These are phyloP conservation scores for Allantophomopsis lycopodina DNA, from an alignment of 2,329 filamentous ascomycete species.

Conservation along the genomic window DNA sequence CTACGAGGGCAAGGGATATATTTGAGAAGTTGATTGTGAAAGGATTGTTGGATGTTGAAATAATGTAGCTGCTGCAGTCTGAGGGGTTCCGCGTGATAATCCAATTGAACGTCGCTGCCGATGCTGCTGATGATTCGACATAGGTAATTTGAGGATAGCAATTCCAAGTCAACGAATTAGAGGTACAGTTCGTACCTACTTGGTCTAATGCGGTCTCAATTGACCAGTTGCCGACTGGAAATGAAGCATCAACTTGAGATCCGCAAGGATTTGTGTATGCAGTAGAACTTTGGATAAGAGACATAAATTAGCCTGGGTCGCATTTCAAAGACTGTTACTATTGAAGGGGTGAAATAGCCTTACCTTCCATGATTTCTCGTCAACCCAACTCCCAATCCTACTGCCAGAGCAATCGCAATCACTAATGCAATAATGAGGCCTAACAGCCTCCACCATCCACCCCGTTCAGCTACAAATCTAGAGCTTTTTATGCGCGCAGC, in stretches of 20 bases:
- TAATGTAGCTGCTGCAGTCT: constrained; percentile 28
- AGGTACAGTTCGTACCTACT: constrained; percentile 40
- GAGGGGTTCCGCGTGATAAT: constrained; percentile 30
- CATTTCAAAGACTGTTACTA: constrained; percentile 1
- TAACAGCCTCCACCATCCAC: constrained; percentile 16
- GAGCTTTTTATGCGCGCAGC: constrained; percentile 6
- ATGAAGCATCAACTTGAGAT: constrained; percentile 16
- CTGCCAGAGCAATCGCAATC: constrained; percentile 14
- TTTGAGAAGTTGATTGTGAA: constrained; percentile 42
- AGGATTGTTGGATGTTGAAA: constrained; percentile 40
- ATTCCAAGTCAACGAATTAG: constrained; percentile 41
- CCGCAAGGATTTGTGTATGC: background rate
- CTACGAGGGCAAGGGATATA: constrained; percentile 31
- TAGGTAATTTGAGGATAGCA: constrained; percentile 45
- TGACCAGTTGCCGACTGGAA: constrained; percentile 49
- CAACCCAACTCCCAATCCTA: constrained; percentile 18
- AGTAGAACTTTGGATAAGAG: background rate
- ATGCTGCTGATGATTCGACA: constrained; percentile 21
- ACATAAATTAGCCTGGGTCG: constrained; percentile 1
- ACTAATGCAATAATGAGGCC: constrained; percentile 10
- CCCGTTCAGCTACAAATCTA: constrained; percentile 15
- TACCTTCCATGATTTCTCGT: constrained; percentile 8
- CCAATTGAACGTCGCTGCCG: constrained; percentile 45
- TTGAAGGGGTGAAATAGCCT: constrained; percentile 1
- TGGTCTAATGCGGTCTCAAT: constrained; percentile 43